Percentiles rank a stretch among this genome's conserved stretches.
Evolutionary conservation across 2,329 filamentous ascomycete species (phyloP).

Genomic region (Phialemoniopsis sp.): DNA sequence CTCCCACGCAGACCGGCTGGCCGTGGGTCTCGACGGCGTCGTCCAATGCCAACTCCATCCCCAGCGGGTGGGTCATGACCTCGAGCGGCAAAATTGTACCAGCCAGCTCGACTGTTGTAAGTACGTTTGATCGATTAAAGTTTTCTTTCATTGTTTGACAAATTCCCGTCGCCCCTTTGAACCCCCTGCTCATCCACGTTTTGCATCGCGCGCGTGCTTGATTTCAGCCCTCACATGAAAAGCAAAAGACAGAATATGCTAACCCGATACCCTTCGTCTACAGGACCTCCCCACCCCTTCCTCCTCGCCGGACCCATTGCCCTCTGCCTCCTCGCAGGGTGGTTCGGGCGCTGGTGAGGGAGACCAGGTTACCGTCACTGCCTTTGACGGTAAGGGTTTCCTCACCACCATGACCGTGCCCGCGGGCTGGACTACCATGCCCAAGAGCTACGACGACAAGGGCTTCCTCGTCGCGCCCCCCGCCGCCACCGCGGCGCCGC

Average conservation of each 20-base stretch:
- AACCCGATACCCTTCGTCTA: neutral
- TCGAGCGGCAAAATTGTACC: constrained; percentile 75
- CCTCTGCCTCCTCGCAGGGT: constrained; percentile 29
- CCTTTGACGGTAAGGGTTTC: constrained; percentile 44
- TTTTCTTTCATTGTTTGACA: neutral
- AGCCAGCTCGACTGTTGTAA: constrained; percentile 60
- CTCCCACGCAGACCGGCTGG: constrained; percentile 56
- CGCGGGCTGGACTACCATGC: constrained; percentile 23
- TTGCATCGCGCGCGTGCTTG: too few relatives aligned
- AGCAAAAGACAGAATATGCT: too few relatives aligned
- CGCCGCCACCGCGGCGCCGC: constrained; percentile 2
- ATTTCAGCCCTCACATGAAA: too few relatives aligned
- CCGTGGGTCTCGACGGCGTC: constrained; percentile 61
- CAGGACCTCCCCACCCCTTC: constrained; percentile 34
- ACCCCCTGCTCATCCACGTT: too few relatives aligned
- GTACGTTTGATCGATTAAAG: constrained; percentile 11
- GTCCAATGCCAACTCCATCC: constrained; percentile 52
- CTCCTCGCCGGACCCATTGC: constrained; percentile 44
- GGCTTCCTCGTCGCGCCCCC: constrained; percentile 34
- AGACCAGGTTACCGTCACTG: constrained; percentile 28
- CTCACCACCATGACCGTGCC: constrained; percentile 36
- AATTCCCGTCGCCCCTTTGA: neutral
- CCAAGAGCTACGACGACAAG: constrained; percentile 37
- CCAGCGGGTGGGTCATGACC: constrained; percentile 78
- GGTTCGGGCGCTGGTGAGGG: constrained; percentile 23